These are phyloP conservation scores for Coccomyxa subellipsoidea DNA, from an alignment of 163 green algal species.

Conservation along the genomic window DNA sequence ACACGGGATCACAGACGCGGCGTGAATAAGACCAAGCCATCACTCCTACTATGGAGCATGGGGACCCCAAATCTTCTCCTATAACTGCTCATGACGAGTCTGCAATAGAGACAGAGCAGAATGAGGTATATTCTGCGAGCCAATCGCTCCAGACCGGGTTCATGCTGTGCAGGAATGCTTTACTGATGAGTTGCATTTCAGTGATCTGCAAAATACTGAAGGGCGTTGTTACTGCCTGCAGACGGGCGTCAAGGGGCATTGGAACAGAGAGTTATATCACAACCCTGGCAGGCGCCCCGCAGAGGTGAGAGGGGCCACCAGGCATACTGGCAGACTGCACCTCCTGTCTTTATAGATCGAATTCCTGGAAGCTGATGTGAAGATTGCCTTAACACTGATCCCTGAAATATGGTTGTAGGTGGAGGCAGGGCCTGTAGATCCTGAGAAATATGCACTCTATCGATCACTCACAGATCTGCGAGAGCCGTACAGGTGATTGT, in stretches of 20 bases:
- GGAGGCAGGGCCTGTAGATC: constrained; percentile 25
- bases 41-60: not conserved
- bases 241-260: not conserved
- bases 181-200: no score
- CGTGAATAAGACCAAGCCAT: no score
- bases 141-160: no score
- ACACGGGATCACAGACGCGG: no score
- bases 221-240: not conserved
- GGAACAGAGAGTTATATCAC: constrained; percentile 13
- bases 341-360: no score
- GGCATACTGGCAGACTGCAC: no score
- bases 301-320: constrained; percentile 13
- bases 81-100: constrained; percentile 6
- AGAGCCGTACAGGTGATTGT: constrained; percentile 52
- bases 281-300: constrained; percentile 13
- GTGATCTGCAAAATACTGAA: not conserved
- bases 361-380: not conserved
- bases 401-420: no score
- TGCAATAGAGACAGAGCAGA: not conserved
- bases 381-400: no score
- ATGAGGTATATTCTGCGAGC: not conserved
- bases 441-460: constrained; percentile 44
- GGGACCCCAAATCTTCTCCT: not conserved
- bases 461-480: constrained; percentile 49
- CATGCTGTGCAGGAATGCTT: no score